phyloP scores from a whole-genome alignment of 225 moss, liverwort and hornwort species.

The Antitrichia curtipendula region DNA sequence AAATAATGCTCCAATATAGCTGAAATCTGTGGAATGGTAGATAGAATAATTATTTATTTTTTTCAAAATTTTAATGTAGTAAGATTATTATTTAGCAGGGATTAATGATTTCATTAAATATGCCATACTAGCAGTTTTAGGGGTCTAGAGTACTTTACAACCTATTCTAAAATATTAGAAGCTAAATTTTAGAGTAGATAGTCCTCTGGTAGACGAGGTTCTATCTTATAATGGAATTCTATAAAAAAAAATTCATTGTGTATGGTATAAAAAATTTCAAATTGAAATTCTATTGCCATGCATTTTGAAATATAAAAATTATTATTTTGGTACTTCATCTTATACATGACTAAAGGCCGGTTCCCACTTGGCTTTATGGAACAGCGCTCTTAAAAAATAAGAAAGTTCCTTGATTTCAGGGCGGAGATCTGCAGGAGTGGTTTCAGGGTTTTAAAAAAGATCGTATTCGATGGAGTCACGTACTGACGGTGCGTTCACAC shows the following conservation, averaged over 20 bases:
- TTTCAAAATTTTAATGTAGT: fast-evolving
- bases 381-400: too few relatives aligned
- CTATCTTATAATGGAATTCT: fast-evolving
- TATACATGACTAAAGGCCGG: background rate
- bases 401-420: too few relatives aligned
- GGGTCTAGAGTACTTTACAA: background rate
- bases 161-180: background rate
- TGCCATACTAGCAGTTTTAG: background rate
- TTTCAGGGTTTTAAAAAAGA: too few relatives aligned
- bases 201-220: background rate
- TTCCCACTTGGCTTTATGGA: too few relatives aligned
- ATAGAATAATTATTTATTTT: too few relatives aligned
- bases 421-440: too few relatives aligned
- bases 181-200: too few relatives aligned
- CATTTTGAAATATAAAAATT: background rate
- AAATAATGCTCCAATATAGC: fast-evolving
- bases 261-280: background rate
- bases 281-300: background rate
- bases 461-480: too few relatives aligned
- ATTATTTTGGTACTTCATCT: background rate
- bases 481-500: too few relatives aligned
- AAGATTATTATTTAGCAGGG: background rate
- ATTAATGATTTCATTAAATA: too few relatives aligned
- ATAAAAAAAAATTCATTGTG: background rate
- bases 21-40: background rate